These are phyloP conservation scores for Eucalyptus polybractea DNA, from an alignment of 345 rosid genomes.

Conservation along the genomic window DNA sequence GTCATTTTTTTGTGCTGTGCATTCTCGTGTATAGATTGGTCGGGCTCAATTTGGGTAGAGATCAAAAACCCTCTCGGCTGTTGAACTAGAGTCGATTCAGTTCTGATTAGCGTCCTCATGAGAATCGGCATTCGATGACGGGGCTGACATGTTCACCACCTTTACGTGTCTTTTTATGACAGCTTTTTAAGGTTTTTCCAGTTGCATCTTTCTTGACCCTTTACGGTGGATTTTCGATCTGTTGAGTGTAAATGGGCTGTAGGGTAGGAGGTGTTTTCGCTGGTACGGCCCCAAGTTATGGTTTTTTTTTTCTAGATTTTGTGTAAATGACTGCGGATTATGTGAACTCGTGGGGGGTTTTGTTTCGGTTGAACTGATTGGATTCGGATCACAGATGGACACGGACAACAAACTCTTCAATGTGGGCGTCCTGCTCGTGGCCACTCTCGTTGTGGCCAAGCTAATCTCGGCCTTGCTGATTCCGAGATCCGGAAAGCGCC, in stretches of 20 bases:
- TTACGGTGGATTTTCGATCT: neutral
- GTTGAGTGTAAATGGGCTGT: neutral
- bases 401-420: conserved; percentile 46
- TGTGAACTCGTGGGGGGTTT: neutral
- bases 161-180: neutral
- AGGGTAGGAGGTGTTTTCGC: neutral
- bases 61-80: neutral
- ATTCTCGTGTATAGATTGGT: neutral
- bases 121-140: neutral
- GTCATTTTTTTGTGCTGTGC: neutral
- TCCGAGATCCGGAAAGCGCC: conserved; percentile 51
- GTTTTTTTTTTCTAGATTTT: neutral
- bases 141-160: neutral
- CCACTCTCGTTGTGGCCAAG: conserved; percentile 67
- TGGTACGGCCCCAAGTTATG: neutral
- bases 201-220: neutral
- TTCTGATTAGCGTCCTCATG: neutral
- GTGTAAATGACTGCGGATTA: neutral
- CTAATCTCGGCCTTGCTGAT: conserved; percentile 45
- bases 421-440: conserved; percentile 40
- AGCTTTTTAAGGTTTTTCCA: neutral
- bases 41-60: neutral
- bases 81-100: neutral
- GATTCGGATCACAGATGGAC: conserved; percentile 16
- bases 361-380: neutral